phyloP scores from a whole-genome alignment of 306 rosid genomes.

The Betula pendula region DNA sequence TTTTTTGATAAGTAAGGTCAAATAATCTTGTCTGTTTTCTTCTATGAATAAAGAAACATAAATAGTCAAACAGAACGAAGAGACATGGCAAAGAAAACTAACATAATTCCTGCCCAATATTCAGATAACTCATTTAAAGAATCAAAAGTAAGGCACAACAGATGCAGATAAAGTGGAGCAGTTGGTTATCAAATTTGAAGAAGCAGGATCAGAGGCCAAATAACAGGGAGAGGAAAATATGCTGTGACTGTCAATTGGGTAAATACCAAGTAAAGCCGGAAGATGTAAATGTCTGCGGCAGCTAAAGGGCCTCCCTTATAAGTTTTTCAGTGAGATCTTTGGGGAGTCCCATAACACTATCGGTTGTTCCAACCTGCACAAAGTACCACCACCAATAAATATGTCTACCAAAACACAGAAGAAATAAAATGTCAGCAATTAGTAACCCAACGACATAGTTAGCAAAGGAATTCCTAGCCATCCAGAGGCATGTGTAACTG shows the following conservation, averaged over 20 bases:
- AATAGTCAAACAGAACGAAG: not conserved
- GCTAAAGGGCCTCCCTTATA: conserved; percentile 62
- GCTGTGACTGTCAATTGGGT: conserved; percentile 14
- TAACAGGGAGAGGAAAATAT: conserved; percentile 3
- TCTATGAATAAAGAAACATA: not conserved
- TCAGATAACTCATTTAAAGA: conserved; percentile 1
- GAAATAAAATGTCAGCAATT: conserved; percentile 6
- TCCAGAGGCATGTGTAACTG: not conserved
- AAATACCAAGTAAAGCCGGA: conserved; percentile 18
- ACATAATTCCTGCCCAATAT: not conserved
- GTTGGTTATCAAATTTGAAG: conserved; percentile 10
- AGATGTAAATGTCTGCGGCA: conserved; percentile 8
- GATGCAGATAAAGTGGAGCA: not conserved
- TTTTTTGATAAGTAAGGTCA: too few species aligned
- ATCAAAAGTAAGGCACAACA: not conserved
- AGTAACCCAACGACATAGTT: not conserved
- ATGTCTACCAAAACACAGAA: not conserved
- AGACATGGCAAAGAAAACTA: not conserved
- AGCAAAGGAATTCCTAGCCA: not conserved
- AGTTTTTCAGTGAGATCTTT: conserved; percentile 73
- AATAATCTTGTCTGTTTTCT: not conserved
- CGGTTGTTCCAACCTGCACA: conserved; percentile 87
- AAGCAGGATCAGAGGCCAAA: conserved; percentile 11
- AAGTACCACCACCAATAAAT: conserved; percentile 28
- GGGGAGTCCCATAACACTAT: conserved; percentile 98